These are phyloP conservation scores for Artemisia annua DNA, from an alignment of 129 eudicot genomes.

Conservation along the genomic window DNA sequence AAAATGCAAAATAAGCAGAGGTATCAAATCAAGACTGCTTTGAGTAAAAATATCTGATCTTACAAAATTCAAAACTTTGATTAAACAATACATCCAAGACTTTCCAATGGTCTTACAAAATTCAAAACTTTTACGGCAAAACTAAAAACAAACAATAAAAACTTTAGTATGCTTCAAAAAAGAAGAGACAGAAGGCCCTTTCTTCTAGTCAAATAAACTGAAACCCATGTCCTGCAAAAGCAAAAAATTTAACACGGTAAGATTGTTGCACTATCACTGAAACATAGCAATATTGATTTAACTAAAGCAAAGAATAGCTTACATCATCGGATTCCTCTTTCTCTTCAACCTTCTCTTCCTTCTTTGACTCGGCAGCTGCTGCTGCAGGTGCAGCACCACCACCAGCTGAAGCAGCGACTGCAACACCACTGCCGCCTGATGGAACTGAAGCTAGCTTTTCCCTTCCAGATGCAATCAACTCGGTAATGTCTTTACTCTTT, in stretches of 20 bases:
- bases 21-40: conserved; percentile 25
- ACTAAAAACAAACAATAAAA: neutral
- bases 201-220: conserved; percentile 27
- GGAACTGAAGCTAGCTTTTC: conserved; percentile 75
- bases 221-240: conserved; percentile 43
- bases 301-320: conserved; percentile 1
- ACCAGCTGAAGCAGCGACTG: conserved; percentile 37
- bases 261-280: neutral
- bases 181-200: neutral
- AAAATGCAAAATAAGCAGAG: neutral
- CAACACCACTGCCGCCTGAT: conserved; percentile 60
- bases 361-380: conserved; percentile 54
- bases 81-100: conserved; percentile 23
- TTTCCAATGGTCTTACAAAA: conserved; percentile 15
- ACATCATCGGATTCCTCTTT: conserved; percentile 70
- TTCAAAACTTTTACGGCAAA: conserved; percentile 11
- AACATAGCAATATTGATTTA: too few species aligned
- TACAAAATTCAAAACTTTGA: neutral
- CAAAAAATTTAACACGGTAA: neutral
- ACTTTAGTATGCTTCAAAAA: conserved; percentile 14
- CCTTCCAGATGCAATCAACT: conserved; percentile 68
- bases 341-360: conserved; percentile 67
- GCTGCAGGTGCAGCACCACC: conserved; percentile 56
- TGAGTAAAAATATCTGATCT: neutral
- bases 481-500: conserved; percentile 57